Evolutionary conservation across 2,329 filamentous ascomycete species (phyloP).

Genomic region (Microsporum ferrugineum): DNA sequence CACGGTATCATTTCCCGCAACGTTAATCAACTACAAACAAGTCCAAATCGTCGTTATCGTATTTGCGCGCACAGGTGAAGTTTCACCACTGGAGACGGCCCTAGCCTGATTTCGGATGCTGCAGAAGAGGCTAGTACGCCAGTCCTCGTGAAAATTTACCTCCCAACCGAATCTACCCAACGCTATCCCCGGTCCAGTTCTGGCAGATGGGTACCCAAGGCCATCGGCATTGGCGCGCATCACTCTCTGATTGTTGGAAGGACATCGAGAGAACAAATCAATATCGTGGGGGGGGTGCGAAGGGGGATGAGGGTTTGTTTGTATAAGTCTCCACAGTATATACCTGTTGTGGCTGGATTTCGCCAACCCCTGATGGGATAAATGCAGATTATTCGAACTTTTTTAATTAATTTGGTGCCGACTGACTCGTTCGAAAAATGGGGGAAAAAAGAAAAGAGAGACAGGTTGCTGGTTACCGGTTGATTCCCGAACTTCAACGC

Average conservation of each 20-base stretch:
- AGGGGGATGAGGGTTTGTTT: background rate
- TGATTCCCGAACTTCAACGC: background rate
- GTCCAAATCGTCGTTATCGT: background rate
- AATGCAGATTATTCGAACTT: background rate
- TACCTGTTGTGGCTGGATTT: background rate
- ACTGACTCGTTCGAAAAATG: background rate
- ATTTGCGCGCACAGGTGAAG: slow-evolving; percentile 1
- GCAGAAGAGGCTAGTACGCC: background rate
- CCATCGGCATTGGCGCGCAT: background rate
- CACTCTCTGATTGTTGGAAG: background rate
- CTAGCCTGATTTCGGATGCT: slow-evolving; percentile 1
- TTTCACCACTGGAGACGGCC: slow-evolving; percentile 1
- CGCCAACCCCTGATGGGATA: background rate
- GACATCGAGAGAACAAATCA: background rate
- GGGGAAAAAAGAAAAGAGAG: background rate
- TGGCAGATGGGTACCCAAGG: background rate
- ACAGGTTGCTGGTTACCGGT: background rate
- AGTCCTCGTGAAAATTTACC: slow-evolving; percentile 3
- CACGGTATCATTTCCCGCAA: background rate
- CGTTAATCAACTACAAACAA: background rate
- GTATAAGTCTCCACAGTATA: background rate
- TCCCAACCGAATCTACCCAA: slow-evolving; percentile 4
- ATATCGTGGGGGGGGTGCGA: background rate
- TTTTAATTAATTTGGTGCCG: background rate
- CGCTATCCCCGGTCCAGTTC: background rate